Percentiles rank a stretch among this genome's conserved stretches.
phyloP scores from a whole-genome alignment of 805 yeast genomes.

The Yarrowia sp. region DNA sequence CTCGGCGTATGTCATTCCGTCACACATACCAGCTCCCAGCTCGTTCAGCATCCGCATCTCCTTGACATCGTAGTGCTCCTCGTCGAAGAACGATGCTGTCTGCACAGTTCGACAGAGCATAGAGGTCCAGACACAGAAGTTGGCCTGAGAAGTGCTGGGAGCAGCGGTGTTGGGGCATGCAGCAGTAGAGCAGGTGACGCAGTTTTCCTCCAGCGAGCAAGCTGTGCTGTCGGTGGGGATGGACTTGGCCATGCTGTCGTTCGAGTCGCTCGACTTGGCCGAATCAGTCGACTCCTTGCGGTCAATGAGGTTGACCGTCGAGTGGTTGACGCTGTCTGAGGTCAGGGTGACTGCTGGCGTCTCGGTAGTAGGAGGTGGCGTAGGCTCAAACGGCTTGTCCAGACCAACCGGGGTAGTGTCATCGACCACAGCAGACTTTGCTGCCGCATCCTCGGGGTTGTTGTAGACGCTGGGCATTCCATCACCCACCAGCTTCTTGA shows the following conservation, averaged over 20 bases:
- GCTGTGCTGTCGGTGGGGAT: neutral
- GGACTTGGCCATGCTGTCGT: neutral
- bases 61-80: constrained; percentile 69
- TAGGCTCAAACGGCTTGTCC: neutral
- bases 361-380: neutral
- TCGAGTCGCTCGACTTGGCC: neutral
- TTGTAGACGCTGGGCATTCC: neutral
- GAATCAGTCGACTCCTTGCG: neutral
- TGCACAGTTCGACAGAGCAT: constrained; percentile 77
- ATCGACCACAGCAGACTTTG: neutral
- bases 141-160: constrained; percentile 53
- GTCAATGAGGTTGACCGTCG: neutral
- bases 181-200: neutral
- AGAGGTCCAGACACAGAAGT: constrained; percentile 89
- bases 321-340: neutral
- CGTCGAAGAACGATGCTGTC: constrained; percentile 75
- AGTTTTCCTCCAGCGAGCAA: neutral
- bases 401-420: neutral
- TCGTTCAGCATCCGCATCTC: constrained; percentile 93
- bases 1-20: constrained; percentile 89
- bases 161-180: neutral
- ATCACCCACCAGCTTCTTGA: constrained; percentile 2
- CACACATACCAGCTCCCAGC: constrained; percentile 88
- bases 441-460: neutral
- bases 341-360: neutral